Conservation (phyloP, 2,329 filamentous ascomycete genomes). For the Macrophomina phaseolina region DNA sequence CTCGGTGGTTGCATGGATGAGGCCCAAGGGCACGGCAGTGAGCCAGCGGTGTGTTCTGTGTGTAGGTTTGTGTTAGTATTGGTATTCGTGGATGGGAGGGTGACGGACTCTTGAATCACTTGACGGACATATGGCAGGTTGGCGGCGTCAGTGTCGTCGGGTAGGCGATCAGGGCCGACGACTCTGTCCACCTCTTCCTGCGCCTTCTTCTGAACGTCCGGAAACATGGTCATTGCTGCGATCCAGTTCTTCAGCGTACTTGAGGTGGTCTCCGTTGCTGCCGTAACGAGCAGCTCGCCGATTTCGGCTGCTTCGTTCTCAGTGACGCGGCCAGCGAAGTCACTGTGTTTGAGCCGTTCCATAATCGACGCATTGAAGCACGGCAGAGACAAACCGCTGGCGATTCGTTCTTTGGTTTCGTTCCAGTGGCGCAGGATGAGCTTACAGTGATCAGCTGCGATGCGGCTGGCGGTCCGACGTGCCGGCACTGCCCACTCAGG, state of each 20-base stretch:
- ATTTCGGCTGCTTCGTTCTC: constrained; percentile 8
- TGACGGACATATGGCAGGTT: constrained; percentile 26
- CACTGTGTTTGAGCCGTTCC: background rate
- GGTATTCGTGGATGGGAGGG: constrained; percentile 32
- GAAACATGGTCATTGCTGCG: constrained; percentile 36
- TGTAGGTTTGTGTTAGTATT: constrained; percentile 29
- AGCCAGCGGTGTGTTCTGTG: constrained; percentile 11
- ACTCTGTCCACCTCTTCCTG: constrained; percentile 35
- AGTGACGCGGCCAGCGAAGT: background rate
- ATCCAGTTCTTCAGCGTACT: constrained; percentile 43
- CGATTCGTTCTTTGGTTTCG: constrained; percentile 28
- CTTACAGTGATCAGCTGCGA: constrained; percentile 45
- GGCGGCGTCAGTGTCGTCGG: constrained; percentile 27
- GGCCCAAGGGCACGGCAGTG: constrained; percentile 31
- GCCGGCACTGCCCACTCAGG: constrained; percentile 41
- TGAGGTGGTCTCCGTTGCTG: constrained; percentile 27
- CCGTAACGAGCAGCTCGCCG: background rate
- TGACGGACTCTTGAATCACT: constrained; percentile 29
- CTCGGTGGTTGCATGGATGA: constrained; percentile 44
- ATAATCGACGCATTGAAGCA: constrained; percentile 11
- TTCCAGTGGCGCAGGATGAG: constrained; percentile 33
- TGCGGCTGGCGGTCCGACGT: constrained; percentile 41
- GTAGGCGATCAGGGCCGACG: constrained; percentile 29
- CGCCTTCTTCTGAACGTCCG: constrained; percentile 39
- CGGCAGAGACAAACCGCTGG: constrained; percentile 5